Percentiles rank a stretch among this genome's conserved stretches.
phyloP scores from a whole-genome alignment of 2,329 filamentous ascomycete species.

The Aspergillus thermomutatus region DNA sequence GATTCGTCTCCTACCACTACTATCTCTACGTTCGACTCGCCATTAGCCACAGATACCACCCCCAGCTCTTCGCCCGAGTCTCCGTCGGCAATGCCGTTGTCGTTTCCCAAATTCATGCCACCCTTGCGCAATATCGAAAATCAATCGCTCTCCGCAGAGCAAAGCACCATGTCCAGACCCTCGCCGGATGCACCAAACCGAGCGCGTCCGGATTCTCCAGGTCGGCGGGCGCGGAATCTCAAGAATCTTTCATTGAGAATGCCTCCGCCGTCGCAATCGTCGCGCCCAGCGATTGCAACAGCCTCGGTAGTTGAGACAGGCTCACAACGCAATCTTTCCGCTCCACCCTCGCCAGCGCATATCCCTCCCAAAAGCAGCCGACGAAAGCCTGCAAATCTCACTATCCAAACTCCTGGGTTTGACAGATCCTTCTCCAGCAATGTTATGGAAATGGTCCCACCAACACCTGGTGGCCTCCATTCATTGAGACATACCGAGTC shows the following conservation, averaged over 20 bases:
- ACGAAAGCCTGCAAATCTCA: constrained; percentile 58
- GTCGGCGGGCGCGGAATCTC: constrained; percentile 53
- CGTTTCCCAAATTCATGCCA: constrained; percentile 40
- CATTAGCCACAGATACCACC: constrained; percentile 83
- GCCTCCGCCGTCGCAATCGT: constrained; percentile 42
- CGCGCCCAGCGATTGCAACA: constrained; percentile 47
- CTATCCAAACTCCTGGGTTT: constrained; percentile 55
- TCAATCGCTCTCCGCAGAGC: constrained; percentile 21
- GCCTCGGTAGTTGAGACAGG: constrained; percentile 45
- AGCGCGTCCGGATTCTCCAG: constrained; percentile 39
- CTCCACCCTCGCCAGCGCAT: constrained; percentile 57
- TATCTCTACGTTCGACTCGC: constrained; percentile 87
- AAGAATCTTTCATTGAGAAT: constrained; percentile 64
- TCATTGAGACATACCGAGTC: constrained; percentile 60
- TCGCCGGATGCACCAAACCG: constrained; percentile 27
- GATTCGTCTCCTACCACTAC: constrained; percentile 96
- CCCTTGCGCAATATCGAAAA: constrained; percentile 25
- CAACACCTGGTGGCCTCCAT: constrained; percentile 54
- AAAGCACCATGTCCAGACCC: constrained; percentile 26
- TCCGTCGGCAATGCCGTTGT: constrained; percentile 65
- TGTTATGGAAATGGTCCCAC: constrained; percentile 52
- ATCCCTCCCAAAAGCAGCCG: constrained; percentile 52
- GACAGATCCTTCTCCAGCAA: constrained; percentile 49
- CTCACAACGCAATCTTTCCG: constrained; percentile 42
- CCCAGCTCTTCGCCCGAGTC: constrained; percentile 92